phyloP scores from a whole-genome alignment of 2,329 filamentous ascomycete genomes.

The Achaetomium macrosporum region DNA sequence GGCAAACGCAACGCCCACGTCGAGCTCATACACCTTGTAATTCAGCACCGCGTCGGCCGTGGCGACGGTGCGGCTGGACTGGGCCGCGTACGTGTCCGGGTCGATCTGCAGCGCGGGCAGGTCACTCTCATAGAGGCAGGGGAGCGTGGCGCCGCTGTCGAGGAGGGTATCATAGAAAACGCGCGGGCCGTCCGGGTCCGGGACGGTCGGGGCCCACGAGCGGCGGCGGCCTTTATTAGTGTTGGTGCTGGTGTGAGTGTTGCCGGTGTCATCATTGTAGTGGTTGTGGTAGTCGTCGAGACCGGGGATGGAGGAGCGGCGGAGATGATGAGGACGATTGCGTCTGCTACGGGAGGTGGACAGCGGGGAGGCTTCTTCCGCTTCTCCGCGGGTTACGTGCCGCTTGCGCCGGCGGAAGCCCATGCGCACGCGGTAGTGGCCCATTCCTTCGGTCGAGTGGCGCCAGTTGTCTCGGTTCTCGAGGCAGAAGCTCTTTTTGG shows the following conservation, averaged over 20 bases:
- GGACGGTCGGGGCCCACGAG: neutral
- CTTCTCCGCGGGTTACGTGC: constrained; percentile 5
- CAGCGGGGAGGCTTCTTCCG: neutral
- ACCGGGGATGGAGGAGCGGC: neutral
- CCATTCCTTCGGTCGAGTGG: constrained; percentile 27
- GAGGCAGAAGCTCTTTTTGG: constrained; percentile 31
- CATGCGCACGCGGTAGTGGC: constrained; percentile 28
- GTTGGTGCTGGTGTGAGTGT: neutral
- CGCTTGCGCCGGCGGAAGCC: constrained; percentile 26
- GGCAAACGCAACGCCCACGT: constrained; percentile 5
- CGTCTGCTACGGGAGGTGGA: neutral
- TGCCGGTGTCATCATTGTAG: neutral
- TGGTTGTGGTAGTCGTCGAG: neutral
- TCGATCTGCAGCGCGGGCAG: constrained; percentile 32
- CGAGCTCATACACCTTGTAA: constrained; percentile 20
- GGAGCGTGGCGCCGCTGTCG: constrained; percentile 40
- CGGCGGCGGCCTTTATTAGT: neutral
- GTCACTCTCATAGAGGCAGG: constrained; percentile 33
- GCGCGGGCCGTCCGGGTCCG: constrained; percentile 23
- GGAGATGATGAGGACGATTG: neutral
- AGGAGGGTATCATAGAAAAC: constrained; percentile 33
- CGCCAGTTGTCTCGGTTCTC: constrained; percentile 13
- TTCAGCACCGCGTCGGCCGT: constrained; percentile 20
- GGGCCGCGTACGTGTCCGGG: constrained; percentile 32
- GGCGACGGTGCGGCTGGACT: constrained; percentile 24